Evolutionary conservation across 1,284 basidiomycete species (phyloP), one percentile per base, ranked within the genome.

Genomic region (Rhodotorula mucilaginosa): DNA sequence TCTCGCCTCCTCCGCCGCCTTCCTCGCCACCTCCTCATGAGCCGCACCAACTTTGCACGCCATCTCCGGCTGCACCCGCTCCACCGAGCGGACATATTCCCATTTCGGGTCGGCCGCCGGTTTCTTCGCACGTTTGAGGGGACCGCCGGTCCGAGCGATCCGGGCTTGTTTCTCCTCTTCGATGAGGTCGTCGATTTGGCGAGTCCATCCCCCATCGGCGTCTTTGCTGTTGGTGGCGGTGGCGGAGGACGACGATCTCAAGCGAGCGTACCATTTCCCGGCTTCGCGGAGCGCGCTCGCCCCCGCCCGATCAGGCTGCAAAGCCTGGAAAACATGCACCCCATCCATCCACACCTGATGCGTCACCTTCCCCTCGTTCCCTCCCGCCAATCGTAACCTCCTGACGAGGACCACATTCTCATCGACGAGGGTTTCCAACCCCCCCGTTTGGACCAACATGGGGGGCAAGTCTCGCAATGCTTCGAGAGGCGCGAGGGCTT

Each of bases 391-490:
- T 6, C 79, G 77, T 13, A 79, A 79, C 51, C 82, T 80, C 68
- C 80, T 80, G 6, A 80, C 81, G 15, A 82, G 75, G 49, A 82
- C 65, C 12, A 80, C 80, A 49, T 76, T 74, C 64, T 83, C 82
- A 68, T 82, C 82, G n/a, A 80, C 75, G 57, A 83, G 71, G 61
- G 78, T 76, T 58, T 83, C 82, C 52, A 79, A 78, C 48, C 80
- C 81, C 59, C 81, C 82, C 54, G 78, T 77, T 66, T 82, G 81
- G 34, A 83, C 81, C 46, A 82, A 76, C 56, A 82, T 72, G 5
- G 82, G 81, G 0, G 82, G 82, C 49, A 83, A 72, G n/a, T 74
- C 75, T 16, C 65, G n/a, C 39, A 76, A 58, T 13, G 66, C 58
- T 34, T 66, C 63, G 44, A 64, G 63, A 2, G 63, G 63, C 2